A percentile compares a stretch with the other conserved stretches of the same genome.
Conservation (phyloP, 1,139 yeast genomes). For the Yamadazyma epiphylla region DNA sequence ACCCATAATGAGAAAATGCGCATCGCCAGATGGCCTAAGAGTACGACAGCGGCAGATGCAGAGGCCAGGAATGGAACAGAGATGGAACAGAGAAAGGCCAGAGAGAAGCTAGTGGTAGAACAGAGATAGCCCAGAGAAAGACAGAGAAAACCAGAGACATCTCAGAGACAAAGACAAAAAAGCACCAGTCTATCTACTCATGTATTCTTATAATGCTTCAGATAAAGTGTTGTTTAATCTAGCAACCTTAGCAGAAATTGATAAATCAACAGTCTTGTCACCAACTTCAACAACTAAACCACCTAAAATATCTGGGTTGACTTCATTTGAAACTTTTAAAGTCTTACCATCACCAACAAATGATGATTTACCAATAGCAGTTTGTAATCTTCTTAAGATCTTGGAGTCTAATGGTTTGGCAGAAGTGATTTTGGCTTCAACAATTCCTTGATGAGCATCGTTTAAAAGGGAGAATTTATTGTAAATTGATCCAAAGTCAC, state of each 20-base stretch:
- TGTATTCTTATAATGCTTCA: constrained; percentile 83
- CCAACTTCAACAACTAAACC: constrained; percentile 96
- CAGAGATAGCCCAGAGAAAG: too few relatives aligned
- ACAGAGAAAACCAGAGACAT: too few relatives aligned
- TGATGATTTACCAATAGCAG: constrained; percentile 71
- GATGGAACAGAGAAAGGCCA: too few relatives aligned
- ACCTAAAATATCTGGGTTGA: constrained; percentile 90
- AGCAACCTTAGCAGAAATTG: constrained; percentile 78
- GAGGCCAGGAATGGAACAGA: constrained; percentile 1
- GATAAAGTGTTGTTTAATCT: constrained; percentile 85
- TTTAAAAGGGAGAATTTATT: constrained; percentile 72
- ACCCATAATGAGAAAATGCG: too few relatives aligned
- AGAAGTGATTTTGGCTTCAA: constrained; percentile 91
- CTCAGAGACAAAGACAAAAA: too few relatives aligned
- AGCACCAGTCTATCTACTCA: too few relatives aligned
- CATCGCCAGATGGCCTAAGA: too few relatives aligned
- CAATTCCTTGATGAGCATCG: constrained; percentile 88
- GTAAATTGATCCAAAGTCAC: constrained; percentile 61
- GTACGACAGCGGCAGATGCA: too few relatives aligned
- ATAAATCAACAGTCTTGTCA: constrained; percentile 94
- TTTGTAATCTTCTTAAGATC: constrained; percentile 73
- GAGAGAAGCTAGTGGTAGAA: too few relatives aligned
- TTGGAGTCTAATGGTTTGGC: constrained; percentile 83
- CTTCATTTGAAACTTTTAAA: constrained; percentile 75
- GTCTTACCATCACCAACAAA: constrained; percentile 86